Evolutionary conservation across 163 green algal species (phyloP).

Genomic region (Chloromonas sp.): DNA sequence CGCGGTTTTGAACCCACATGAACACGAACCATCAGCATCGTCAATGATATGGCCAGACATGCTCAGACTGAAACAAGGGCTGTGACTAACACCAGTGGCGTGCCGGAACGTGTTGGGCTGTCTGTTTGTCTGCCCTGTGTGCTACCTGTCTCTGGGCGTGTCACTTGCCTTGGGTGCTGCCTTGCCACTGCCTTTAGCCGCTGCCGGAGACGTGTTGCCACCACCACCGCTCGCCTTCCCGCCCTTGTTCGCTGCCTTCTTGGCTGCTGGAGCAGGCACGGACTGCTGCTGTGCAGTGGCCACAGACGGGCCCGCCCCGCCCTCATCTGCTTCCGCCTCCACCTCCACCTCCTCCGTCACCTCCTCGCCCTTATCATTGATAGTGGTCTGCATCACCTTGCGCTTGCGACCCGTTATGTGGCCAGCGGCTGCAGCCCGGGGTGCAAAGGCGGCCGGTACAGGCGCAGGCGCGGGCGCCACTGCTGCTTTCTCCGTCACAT

Average conservation of each 20-base stretch:
- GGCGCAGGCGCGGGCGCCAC: neutral
- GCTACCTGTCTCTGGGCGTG: too few species aligned
- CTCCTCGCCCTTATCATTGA: conserved; percentile 11
- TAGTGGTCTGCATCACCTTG: conserved; percentile 2
- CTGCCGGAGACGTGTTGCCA: too few species aligned
- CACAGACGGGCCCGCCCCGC: too few species aligned
- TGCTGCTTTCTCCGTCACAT: neutral
- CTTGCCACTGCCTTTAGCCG: too few species aligned
- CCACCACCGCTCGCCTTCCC: neutral
- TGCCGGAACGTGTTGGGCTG: too few species aligned
- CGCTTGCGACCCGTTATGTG: neutral
- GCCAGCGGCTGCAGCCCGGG: neutral
- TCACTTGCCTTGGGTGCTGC: too few species aligned
- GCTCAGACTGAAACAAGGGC: too few species aligned
- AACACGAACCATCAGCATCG: too few species aligned
- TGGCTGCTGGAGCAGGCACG: neutral
- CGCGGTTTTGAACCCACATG: too few species aligned
- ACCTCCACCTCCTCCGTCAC: conserved; percentile 11
- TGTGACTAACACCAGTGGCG: too few species aligned
- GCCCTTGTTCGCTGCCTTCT: neutral
- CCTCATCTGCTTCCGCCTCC: neutral
- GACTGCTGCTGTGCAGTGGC: neutral
- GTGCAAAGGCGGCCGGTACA: neutral
- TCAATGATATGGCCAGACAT: too few species aligned
- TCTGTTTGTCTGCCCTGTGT: too few species aligned